Base-by-base conservation (phyloP, 352 stramenopile species). In the Lagenidium sp. region DNA sequence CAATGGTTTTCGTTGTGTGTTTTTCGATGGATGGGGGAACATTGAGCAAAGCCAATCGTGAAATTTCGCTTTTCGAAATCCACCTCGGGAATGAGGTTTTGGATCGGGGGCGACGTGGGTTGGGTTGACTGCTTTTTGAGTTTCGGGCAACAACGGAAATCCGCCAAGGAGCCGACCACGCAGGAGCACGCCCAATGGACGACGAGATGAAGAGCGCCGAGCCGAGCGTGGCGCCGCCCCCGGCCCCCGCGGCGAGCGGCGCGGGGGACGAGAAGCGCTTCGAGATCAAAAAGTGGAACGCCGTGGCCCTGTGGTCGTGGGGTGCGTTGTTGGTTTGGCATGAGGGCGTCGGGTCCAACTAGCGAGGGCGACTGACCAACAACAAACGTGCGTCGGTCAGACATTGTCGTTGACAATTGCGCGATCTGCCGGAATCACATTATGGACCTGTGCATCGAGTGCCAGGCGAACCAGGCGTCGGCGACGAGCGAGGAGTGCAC, bases 231-330 rank as follows among this genome's bases (percentile, higher is more conserved):
- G 49, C 37, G 43, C 30, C 47, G 19, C 36, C 54, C 26, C 48
- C 54, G 22, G 15, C 38, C 13, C 6, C 16, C 31, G 38, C 38
- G 8, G 15, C 37, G 44, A 11, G 19, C 21, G 15, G 28, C 29
- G 26, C 26, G 16, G 53, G 44, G 45, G 71, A 89, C 32, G 75
- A 86, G 54, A 90, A 90, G 63, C 82, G 95, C 49, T 99, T 99
- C 57, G 95, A 99, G 82, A 99, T 99, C 61, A 99, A 99, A 65
- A 99, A 99, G 69, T 98, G 95, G 95, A 98, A 98, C 68, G 90
- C 94, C 11, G 89, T 99, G 30, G 96, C 96, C 47, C 97, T 99
- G 69, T 99, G 97, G 97, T 97, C 85, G 8, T 99, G 96, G 96
- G 96, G 75, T 90, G 38, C 56, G 69, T 75, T 32, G 12, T 34